phyloP scores from a whole-genome alignment of 768 basidiomycete species.

The Holtermanniella nyarrowii region DNA sequence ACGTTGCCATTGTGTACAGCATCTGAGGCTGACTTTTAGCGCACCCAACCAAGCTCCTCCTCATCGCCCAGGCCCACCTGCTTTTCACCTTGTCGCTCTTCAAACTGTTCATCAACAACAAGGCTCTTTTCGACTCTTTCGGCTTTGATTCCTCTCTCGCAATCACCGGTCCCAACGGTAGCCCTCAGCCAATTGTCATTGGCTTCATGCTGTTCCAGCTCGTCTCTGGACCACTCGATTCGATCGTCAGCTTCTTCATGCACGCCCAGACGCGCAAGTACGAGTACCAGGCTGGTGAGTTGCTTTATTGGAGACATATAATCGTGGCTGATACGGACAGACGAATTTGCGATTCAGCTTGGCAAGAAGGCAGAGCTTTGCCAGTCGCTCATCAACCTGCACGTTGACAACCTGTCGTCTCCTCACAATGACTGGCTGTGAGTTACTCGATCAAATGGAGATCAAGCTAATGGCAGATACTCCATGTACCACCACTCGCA shows the following conservation, averaged over 20 bases:
- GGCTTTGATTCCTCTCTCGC: slow-evolving; percentile 32
- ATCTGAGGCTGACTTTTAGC: slow-evolving; percentile 28
- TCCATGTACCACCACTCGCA: slow-evolving; percentile 95
- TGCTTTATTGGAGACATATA: neutral
- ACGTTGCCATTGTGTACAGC: neutral
- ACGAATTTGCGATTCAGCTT: slow-evolving; percentile 75
- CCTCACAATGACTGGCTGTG: slow-evolving; percentile 87
- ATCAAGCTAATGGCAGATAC: slow-evolving; percentile 43
- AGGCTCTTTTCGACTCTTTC: slow-evolving; percentile 37
- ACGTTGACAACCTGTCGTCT: slow-evolving; percentile 83
- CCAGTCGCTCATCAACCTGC: slow-evolving; percentile 65
- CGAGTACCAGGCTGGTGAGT: slow-evolving; percentile 82
- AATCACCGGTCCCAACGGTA: slow-evolving; percentile 11
- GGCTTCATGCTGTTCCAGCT: slow-evolving; percentile 41
- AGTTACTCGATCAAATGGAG: neutral
- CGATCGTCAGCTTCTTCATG: slow-evolving; percentile 45
- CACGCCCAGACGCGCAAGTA: slow-evolving; percentile 75
- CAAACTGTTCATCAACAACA: slow-evolving; percentile 42
- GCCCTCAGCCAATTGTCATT: slow-evolving; percentile 39
- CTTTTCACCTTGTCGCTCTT: slow-evolving; percentile 54
- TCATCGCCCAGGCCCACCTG: slow-evolving; percentile 75
- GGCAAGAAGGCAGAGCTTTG: slow-evolving; percentile 46
- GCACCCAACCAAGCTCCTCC: slow-evolving; percentile 81
- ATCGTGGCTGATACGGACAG: slow-evolving; percentile 47
- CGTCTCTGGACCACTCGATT: slow-evolving; percentile 40